Evolutionary conservation across 208 protist genomes (phyloP).

Genomic region (Trypanosoma brucei): DNA sequence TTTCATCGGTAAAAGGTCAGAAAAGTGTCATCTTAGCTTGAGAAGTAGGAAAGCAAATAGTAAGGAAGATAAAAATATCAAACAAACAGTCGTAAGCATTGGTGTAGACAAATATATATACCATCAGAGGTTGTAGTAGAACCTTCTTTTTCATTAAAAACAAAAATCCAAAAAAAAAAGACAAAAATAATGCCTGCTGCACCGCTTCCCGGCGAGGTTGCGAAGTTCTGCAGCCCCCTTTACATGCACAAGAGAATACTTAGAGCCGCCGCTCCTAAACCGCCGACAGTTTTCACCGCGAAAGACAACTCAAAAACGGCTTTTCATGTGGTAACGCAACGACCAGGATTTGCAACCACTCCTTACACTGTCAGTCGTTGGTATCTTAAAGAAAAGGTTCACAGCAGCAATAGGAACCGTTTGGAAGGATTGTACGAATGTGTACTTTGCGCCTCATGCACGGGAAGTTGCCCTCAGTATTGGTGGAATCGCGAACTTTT

Average conservation of each 20-base stretch:
- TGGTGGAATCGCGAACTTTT: slow-evolving; percentile 92
- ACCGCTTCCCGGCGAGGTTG: slow-evolving; percentile 48
- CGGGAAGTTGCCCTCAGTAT: slow-evolving; percentile 84
- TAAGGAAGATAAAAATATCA: too few species aligned
- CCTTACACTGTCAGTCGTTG: slow-evolving; percentile 71
- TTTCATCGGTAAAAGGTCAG: too few species aligned
- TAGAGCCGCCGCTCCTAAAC: slow-evolving; percentile 63
- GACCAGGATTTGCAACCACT: slow-evolving; percentile 34
- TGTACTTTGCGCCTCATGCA: slow-evolving; percentile 87
- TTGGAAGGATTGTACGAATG: slow-evolving; percentile 89
- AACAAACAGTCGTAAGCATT: too few species aligned
- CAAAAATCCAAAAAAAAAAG: neutral
- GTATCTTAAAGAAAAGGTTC: slow-evolving; percentile 89
- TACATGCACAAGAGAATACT: slow-evolving; percentile 75
- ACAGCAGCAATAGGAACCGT: slow-evolving; percentile 70
- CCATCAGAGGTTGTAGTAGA: too few species aligned
- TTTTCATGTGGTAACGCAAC: slow-evolving; percentile 63
- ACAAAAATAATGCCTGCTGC: slow-evolving; percentile 57
- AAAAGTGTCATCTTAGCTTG: too few species aligned
- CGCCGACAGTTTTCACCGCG: slow-evolving; percentile 63
- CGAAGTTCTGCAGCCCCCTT: slow-evolving; percentile 65
- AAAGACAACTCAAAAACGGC: slow-evolving; percentile 87
- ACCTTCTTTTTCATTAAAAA: too few species aligned
- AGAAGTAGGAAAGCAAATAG: too few species aligned
- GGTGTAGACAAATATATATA: too few species aligned